A percentile compares a stretch with the other conserved stretches of the same genome.
Evolutionary conservation across 108 stramenopile genomes (phyloP).

Genomic region (Aurantiochytrium sp.): DNA sequence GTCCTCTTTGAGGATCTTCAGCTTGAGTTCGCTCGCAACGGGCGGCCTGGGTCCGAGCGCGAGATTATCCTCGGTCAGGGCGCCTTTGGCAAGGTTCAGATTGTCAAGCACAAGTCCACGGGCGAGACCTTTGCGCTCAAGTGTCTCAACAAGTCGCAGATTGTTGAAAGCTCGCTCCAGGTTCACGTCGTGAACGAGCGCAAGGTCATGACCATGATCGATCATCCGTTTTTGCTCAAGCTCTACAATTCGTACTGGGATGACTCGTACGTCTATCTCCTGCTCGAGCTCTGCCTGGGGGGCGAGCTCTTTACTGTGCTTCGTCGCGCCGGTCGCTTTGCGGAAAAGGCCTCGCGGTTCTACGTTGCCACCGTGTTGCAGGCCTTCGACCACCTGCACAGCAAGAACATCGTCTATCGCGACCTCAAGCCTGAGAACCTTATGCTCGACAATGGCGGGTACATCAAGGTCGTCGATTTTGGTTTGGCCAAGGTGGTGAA

Average conservation of each 20-base stretch:
- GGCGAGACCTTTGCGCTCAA: conserved; percentile 29
- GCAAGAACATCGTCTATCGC: conserved; percentile 64
- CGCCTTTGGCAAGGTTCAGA: conserved; percentile 35
- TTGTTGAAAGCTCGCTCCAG: conserved; percentile 82
- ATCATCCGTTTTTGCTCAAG: conserved; percentile 67
- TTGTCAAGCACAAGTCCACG: neutral
- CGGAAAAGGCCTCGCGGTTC: conserved; percentile 54
- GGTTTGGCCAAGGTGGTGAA: conserved; percentile 65
- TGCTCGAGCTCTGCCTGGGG: conserved; percentile 61
- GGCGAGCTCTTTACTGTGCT: conserved; percentile 64
- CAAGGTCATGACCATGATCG: conserved; percentile 54
- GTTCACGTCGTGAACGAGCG: conserved; percentile 66
- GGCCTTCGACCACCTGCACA: conserved; percentile 62
- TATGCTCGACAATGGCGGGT: conserved; percentile 59
- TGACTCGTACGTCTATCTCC: conserved; percentile 50
- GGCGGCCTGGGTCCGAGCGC: neutral
- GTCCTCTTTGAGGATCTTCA: conserved; percentile 11
- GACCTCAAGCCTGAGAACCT: conserved; percentile 73
- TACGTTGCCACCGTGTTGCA: conserved; percentile 61
- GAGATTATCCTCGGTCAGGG: conserved; percentile 35
- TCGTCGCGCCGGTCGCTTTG: conserved; percentile 52
- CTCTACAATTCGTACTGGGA: conserved; percentile 58
- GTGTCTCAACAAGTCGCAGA: neutral
- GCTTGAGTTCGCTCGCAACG: neutral
- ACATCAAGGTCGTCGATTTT: conserved; percentile 69